Evolutionary conservation across 2,329 filamentous ascomycete genomes (phyloP), one percentile per base, ranked within the genome.

Genomic region (Elsinoe ampelina): DNA sequence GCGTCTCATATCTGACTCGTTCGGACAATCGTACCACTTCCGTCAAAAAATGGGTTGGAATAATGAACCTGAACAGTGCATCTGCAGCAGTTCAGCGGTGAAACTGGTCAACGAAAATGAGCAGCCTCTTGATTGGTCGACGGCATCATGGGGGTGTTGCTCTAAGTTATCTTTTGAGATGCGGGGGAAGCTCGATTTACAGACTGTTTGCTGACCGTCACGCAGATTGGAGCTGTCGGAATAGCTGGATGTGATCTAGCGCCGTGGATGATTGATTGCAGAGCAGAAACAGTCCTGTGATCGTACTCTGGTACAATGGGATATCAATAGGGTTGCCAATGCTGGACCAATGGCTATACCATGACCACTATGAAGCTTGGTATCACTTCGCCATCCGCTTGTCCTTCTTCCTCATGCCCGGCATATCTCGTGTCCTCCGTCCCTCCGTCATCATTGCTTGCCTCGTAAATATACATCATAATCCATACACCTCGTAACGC

Each of bases 101-200:
- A 39, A 52, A 52, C 48, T 52, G 48, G 34, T 52, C 48, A 52
- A 52, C 48, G 48, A 52, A 26, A 52, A 52, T 52, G 19, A 52
- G 32, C 13, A 30, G 17, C 15, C 34, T 15, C 22, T 52, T 52
- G 48, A 52, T 52, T 51, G 47, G 47, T 32, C 30, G 47, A 22
- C 41, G 20, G 41, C 26, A 45, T 45, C 41, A 22, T 45, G 41
- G 26, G 26, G 7, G 26, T 30, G 26, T 30, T 30, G 26, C 26
- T 30, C 26, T 22, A 22, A n/a, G n/a, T n/a, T 20, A 19, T 17
- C 36, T n/a, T 39, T 39, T 19, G 10, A 34, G 42, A 34, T 50
- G 48, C 48, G 48, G 48, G 48, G 48, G 48, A 52, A 52, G 48
- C 48, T 52, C 19, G 10, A 26, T 45, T 10, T 15, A 15, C 20